These are phyloP conservation scores for Phytopythium helicoides DNA, from an alignment of 352 stramenopile species.

Conservation along the genomic window DNA sequence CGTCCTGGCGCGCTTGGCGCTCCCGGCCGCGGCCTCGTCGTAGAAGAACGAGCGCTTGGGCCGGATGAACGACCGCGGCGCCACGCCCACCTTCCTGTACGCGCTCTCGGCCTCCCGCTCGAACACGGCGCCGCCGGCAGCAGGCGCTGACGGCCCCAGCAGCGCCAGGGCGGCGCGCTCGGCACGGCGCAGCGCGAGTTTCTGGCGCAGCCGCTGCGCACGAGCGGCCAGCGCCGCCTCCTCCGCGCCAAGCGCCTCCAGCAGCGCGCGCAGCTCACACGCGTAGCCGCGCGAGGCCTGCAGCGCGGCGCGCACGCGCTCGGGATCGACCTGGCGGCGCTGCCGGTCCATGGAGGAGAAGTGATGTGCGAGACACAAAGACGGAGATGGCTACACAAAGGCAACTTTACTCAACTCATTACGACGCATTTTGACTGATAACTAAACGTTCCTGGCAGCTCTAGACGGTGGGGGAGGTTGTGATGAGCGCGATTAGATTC, in stretches of 20 bases:
- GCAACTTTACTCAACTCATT: too few species aligned
- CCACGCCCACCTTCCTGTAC: constrained; percentile 34
- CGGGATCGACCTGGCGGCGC: not conserved
- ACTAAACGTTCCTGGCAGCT: too few species aligned
- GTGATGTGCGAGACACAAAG: too few species aligned
- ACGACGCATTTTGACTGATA: too few species aligned
- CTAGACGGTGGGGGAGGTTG: too few species aligned
- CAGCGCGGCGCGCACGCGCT: constrained; percentile 24
- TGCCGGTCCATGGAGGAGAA: constrained; percentile 6
- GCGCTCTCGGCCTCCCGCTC: constrained; percentile 19
- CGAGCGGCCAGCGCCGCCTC: constrained; percentile 32
- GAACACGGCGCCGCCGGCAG: constrained; percentile 18
- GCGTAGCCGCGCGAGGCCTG: constrained; percentile 43
- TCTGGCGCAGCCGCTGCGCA: constrained; percentile 46
- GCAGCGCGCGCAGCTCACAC: constrained; percentile 31
- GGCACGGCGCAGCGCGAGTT: constrained; percentile 47
- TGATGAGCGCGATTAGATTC: constrained; percentile 35
- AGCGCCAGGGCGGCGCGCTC: constrained; percentile 48
- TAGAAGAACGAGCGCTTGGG: constrained; percentile 59
- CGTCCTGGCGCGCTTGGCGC: constrained; percentile 11
- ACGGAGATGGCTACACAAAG: too few species aligned
- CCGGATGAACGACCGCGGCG: constrained; percentile 58
- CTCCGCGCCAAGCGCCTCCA: constrained; percentile 27
- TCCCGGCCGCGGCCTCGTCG: constrained; percentile 26
- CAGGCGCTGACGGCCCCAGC: constrained; percentile 3